These are phyloP conservation scores for Colletotrichum sp. DNA, from an alignment of 2,329 filamentous ascomycete genomes.

Conservation along the genomic window DNA sequence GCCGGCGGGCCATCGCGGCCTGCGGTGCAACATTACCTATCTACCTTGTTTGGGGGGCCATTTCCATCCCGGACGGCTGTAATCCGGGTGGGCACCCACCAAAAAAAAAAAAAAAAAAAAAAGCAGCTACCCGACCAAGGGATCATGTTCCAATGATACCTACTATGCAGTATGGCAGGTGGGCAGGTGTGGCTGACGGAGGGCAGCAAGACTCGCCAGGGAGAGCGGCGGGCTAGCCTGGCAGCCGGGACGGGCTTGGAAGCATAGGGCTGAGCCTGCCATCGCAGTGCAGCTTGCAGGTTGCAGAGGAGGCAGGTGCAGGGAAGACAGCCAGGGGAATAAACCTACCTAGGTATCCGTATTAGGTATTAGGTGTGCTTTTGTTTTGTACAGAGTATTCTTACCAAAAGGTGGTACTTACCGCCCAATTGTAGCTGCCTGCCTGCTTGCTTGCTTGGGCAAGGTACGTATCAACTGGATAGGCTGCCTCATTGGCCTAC, in stretches of 20 bases:
- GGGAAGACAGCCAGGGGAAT: background rate
- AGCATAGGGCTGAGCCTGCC: constrained; percentile 19
- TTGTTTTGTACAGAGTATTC: too few species aligned
- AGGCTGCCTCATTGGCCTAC: background rate
- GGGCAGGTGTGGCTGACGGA: background rate
- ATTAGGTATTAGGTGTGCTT: too few species aligned
- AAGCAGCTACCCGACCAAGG: background rate
- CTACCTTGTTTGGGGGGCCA: too few species aligned
- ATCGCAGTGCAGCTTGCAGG: background rate
- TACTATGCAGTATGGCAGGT: too few species aligned
- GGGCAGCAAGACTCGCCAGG: background rate
- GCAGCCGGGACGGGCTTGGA: background rate
- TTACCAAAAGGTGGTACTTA: too few species aligned
- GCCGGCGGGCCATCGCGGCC: too few species aligned
- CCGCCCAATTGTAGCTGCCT: background rate
- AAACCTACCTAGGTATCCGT: too few species aligned
- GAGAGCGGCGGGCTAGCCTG: background rate
- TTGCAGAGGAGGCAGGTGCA: background rate
- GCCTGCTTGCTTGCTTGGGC: background rate
- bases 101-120: background rate
- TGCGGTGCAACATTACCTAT: too few species aligned
- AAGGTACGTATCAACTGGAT: background rate
- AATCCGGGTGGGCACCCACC: too few species aligned
- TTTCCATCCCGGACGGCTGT: too few species aligned
- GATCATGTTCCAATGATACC: background rate